Base-by-base conservation (phyloP, 2,329 filamentous ascomycete genomes). In the Pseudocercospora pini-densiflorae region DNA sequence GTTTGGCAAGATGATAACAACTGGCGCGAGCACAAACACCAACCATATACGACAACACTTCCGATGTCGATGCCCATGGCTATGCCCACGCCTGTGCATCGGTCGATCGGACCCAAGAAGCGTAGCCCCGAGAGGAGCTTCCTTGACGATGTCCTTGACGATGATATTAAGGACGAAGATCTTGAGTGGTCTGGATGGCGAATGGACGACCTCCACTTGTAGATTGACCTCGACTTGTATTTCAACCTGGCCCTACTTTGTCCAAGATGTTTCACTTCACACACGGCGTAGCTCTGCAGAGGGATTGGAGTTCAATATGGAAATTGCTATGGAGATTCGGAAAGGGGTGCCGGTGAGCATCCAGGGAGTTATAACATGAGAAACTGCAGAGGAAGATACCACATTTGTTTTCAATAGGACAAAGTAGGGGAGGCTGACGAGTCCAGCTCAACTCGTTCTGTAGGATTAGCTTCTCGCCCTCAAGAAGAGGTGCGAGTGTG, bases 161-260 rank as follows among this genome's bases (percentile, higher is more conserved):
- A 72, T 43, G 70, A 75, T 54, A 65, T 72, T 36, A 69, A 71
- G 49, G 89, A 90, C 76, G 90, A 89, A 77, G 91, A 94, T 77
- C 82, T 94, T 84, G 93, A 97, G 88, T 97, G 94, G 90, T 92
- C 97, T 89, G 93, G 93, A 85, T 96, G 92, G 89, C 89, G 92
- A 80, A 89, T 84, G 53, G 66, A 65, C 27, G 67, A 64, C 66
- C 64, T 70, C 62, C 66, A 65, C 61, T 62, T 69, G 64, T 69
- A 66, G 62, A 55, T 33, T 55, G 61, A 64, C 62, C 54, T 29
- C 51, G 27, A 40, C 62, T 64, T 59, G 53, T 55, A 51, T 58
- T 40, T 36, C 43, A 40, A 29, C 43, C 58, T 49, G 58, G 58
- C 58, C 57, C 45, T 61, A 51, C 59, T 64, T 64, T 70, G 66